A percentile compares a stretch with the other conserved stretches of the same genome.
These are phyloP conservation scores for Ceratobasidium theobromae DNA, from an alignment of 1,284 basidiomycete species.

Conservation along the genomic window DNA sequence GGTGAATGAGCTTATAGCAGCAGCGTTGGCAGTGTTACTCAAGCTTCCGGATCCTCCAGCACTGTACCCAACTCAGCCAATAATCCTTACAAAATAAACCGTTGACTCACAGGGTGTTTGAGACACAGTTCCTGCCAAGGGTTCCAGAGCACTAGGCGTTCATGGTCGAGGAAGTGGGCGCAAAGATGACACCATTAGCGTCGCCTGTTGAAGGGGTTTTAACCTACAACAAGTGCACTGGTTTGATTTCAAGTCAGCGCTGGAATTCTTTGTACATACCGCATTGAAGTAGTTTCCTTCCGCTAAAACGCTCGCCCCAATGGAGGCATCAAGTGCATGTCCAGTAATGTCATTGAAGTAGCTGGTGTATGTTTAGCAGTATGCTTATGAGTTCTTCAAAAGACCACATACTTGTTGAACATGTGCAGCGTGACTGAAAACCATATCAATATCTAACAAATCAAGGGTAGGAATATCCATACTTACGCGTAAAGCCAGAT, in stretches of 20 bases:
- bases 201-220: constrained; percentile 1
- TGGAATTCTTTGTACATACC: background rate
- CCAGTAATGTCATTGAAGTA: constrained; percentile 17
- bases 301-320: background rate
- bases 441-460: background rate
- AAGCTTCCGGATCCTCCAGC: background rate
- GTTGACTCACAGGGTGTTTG: background rate
- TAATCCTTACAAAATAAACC: background rate
- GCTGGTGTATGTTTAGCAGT: too few relatives aligned
- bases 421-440: constrained; percentile 5
- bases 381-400: too few relatives aligned
- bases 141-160: background rate
- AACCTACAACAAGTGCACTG: background rate
- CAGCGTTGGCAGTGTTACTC: background rate
- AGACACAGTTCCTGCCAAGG: background rate
- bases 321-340: constrained; percentile 16
- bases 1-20: background rate
- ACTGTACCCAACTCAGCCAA: background rate
- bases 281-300: constrained; percentile 30
- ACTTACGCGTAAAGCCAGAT: constrained; percentile 6
- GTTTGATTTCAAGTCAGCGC: background rate
- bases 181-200: background rate
- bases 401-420: constrained; percentile 30
- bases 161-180: background rate
- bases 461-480: background rate